Conservation (phyloP, 495 filamentous ascomycete species). For the Penicillium steckii region DNA sequence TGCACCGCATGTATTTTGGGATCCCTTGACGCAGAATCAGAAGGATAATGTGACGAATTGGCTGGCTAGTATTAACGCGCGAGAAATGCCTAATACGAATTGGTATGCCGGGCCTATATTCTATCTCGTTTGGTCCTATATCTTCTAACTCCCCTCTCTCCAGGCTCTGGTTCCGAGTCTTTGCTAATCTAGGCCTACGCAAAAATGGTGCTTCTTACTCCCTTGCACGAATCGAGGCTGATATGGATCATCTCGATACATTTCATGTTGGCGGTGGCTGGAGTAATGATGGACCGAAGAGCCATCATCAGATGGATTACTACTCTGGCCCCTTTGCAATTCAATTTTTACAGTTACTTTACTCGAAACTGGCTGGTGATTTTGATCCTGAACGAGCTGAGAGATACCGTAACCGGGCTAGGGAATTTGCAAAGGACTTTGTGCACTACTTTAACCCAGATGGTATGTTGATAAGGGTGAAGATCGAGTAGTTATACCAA, state of each 20-base stretch:
- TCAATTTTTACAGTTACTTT: conserved; percentile 3
- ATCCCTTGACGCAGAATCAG: conserved; percentile 53
- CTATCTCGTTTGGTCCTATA: no score
- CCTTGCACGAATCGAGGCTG: conserved; percentile 62
- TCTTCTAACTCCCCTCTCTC: no score
- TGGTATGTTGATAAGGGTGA: conserved; percentile 43
- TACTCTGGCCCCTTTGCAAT: conserved; percentile 57
- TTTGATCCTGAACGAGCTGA: conserved; percentile 66
- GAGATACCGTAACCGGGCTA: conserved; percentile 66
- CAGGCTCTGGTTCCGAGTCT: conserved; percentile 75
- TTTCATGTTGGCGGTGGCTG: conserved; percentile 78
- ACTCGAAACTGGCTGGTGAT: conserved; percentile 58
- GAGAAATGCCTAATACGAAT: conserved; percentile 64
- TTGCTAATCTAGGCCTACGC: conserved; percentile 74
- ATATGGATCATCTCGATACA: conserved; percentile 74
- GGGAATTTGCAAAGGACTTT: conserved; percentile 64
- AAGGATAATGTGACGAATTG: conserved; percentile 62
- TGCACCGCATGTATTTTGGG: conserved; percentile 63
- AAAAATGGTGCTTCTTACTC: conserved; percentile 67
- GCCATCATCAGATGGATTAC: conserved; percentile 78
- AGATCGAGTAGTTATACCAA: no score
- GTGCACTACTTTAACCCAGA: conserved; percentile 72
- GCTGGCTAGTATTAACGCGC: conserved; percentile 72
- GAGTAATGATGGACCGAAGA: conserved; percentile 77
- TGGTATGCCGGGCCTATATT: no score